Evolutionary conservation across 768 basidiomycete species (phyloP).

Genomic region (Termitomyces sp.): DNA sequence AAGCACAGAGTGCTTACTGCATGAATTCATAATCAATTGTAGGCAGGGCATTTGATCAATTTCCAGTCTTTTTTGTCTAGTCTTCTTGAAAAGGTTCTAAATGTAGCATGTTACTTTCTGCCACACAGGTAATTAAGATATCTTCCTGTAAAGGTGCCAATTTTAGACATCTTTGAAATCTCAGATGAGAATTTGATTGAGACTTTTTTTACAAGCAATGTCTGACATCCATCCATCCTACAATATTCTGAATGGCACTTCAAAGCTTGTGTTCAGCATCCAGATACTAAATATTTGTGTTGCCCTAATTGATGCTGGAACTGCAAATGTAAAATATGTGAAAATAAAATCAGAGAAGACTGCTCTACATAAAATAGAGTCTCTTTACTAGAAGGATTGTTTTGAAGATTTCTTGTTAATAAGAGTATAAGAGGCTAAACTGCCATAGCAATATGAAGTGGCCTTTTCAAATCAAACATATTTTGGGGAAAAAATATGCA

Average conservation of each 20-base stretch:
- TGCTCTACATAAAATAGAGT: background rate
- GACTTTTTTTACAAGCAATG: background rate
- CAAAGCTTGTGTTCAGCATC: background rate
- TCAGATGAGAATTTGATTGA: background rate
- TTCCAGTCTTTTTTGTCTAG: background rate
- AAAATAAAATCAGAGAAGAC: background rate
- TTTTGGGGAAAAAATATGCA: background rate
- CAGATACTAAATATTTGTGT: background rate
- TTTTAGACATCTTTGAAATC: background rate
- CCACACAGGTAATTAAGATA: background rate
- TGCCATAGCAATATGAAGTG: background rate
- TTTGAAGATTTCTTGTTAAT: background rate
- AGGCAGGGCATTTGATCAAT: background rate
- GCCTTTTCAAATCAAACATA: background rate
- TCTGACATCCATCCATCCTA: background rate
- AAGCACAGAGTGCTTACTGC: too few relatives aligned
- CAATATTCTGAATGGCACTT: background rate
- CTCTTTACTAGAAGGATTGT: background rate
- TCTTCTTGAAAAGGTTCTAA: background rate
- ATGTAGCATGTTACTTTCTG: background rate
- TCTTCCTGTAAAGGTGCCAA: background rate
- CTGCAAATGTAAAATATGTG: background rate
- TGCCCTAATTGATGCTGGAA: background rate
- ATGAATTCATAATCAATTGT: too few relatives aligned
- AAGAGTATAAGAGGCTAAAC: background rate